These are phyloP conservation scores for Onygenales sp. DNA, from an alignment of 2,329 filamentous ascomycete genomes.

Conservation along the genomic window DNA sequence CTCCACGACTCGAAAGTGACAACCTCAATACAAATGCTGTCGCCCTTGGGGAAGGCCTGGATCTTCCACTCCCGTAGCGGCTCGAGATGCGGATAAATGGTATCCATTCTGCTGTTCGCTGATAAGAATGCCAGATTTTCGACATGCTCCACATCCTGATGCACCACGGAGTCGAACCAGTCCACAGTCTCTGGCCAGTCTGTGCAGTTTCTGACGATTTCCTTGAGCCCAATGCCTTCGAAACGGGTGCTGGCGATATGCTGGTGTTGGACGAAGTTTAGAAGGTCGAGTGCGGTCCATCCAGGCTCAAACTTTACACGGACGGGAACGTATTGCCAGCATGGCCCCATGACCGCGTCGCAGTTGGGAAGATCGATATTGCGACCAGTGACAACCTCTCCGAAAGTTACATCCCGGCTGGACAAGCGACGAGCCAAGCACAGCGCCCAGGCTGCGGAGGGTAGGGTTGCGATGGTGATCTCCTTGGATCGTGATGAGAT, in stretches of 20 bases:
- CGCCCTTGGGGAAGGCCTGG: slow-evolving; percentile 48
- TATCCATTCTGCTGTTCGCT: slow-evolving; percentile 39
- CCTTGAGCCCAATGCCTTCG: slow-evolving; percentile 39
- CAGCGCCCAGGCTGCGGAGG: slow-evolving; percentile 52
- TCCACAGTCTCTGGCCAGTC: slow-evolving; percentile 31
- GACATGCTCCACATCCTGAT: slow-evolving; percentile 50
- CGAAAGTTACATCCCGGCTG: slow-evolving; percentile 47
- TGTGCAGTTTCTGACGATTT: slow-evolving; percentile 39
- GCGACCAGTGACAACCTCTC: slow-evolving; percentile 52
- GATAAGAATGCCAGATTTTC: slow-evolving; percentile 29
- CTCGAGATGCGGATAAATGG: slow-evolving; percentile 47
- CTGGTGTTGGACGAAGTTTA: slow-evolving; percentile 41
- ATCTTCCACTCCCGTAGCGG: slow-evolving; percentile 51
- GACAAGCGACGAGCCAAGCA: slow-evolving; percentile 43
- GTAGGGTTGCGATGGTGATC: slow-evolving; percentile 50
- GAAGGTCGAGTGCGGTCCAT: slow-evolving; percentile 39
- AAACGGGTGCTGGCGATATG: slow-evolving; percentile 41
- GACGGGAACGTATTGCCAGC: slow-evolving; percentile 54
- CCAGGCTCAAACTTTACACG: slow-evolving; percentile 41
- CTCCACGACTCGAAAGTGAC: slow-evolving; percentile 51
- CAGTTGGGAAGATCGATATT: slow-evolving; percentile 43
- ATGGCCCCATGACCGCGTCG: slow-evolving; percentile 48
- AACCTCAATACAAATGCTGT: slow-evolving; percentile 48
- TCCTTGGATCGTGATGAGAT: slow-evolving; percentile 41
- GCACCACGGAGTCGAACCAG: slow-evolving; percentile 48